A percentile compares a stretch with the other conserved stretches of the same genome.
These are phyloP conservation scores for Capronia coronata DNA, from an alignment of 2,329 filamentous ascomycete genomes.

Conservation along the genomic window DNA sequence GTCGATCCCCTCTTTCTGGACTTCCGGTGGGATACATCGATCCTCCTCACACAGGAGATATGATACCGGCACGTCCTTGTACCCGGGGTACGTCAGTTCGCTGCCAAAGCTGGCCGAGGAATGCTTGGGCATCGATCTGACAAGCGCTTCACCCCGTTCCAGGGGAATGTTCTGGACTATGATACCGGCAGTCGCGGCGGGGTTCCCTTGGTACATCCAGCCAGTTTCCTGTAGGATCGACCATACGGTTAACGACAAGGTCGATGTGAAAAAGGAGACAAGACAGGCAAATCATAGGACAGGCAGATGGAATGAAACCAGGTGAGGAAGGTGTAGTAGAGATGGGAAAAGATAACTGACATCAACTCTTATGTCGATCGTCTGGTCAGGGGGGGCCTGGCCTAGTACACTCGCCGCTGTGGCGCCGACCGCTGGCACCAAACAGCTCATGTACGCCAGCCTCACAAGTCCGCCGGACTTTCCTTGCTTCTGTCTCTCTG, in stretches of 20 bases:
- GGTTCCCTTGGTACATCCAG: constrained; percentile 18
- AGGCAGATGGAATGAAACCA: too few relatives aligned
- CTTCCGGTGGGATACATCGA: constrained; percentile 27
- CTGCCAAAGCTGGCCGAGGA: constrained; percentile 31
- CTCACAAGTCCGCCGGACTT: constrained; percentile 33
- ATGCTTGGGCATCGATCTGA: constrained; percentile 27
- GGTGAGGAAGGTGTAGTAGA: too few relatives aligned
- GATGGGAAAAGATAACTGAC: constrained; percentile 5
- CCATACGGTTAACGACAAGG: too few relatives aligned
- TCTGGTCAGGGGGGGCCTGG: constrained; percentile 3
- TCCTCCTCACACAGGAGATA: constrained; percentile 34
- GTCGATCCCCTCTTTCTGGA: constrained; percentile 32
- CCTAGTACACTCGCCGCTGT: constrained; percentile 9
- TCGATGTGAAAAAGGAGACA: too few relatives aligned
- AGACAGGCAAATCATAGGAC: too few relatives aligned
- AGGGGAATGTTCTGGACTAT: constrained; percentile 6
- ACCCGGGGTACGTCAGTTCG: constrained; percentile 32
- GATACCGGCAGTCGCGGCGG: constrained; percentile 2
- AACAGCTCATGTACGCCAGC: constrained; percentile 33
- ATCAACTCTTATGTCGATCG: constrained; percentile 10
- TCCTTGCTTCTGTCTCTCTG: constrained; percentile 28
- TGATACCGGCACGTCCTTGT: constrained; percentile 34
- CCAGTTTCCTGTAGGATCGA: constrained; percentile 20
- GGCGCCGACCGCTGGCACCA: constrained; percentile 32
- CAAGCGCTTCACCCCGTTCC: constrained; percentile 23